phyloP scores from a whole-genome alignment of 345 rosid genomes.

The Eucalyptus tenuipes region DNA sequence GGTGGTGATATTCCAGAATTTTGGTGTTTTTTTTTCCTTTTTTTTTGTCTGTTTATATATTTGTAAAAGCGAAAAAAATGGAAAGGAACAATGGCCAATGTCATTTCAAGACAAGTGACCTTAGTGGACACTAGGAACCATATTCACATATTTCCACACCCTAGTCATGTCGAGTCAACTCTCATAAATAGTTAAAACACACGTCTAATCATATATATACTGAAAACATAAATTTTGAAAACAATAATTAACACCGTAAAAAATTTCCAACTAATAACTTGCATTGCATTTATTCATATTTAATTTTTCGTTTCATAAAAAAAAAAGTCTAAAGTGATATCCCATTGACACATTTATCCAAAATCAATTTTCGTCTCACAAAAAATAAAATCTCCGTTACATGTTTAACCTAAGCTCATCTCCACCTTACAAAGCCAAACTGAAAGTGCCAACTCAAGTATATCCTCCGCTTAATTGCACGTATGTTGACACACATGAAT shows the following conservation, averaged over 20 bases:
- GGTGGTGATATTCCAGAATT: background rate
- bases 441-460: background rate
- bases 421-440: background rate
- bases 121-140: background rate
- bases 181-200: background rate
- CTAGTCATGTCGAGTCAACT: background rate
- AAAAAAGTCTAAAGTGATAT: background rate
- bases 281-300: background rate
- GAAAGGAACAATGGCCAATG: background rate
- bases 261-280: background rate
- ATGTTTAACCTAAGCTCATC: background rate
- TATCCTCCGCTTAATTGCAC: background rate
- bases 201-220: background rate
- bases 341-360: background rate
- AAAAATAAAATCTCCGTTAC: background rate
- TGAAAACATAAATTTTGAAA: background rate
- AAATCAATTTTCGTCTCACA: background rate
- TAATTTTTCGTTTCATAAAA: background rate
- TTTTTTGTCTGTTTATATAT: background rate
- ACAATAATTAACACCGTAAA: background rate
- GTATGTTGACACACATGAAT: fast-evolving
- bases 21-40: fast-evolving
- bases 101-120: background rate
- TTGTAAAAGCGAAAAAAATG: background rate
- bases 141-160: background rate